Evolutionary conservation across 192 early-diverging fungal genomes (phyloP).

Genomic region (Coemansia sp.): DNA sequence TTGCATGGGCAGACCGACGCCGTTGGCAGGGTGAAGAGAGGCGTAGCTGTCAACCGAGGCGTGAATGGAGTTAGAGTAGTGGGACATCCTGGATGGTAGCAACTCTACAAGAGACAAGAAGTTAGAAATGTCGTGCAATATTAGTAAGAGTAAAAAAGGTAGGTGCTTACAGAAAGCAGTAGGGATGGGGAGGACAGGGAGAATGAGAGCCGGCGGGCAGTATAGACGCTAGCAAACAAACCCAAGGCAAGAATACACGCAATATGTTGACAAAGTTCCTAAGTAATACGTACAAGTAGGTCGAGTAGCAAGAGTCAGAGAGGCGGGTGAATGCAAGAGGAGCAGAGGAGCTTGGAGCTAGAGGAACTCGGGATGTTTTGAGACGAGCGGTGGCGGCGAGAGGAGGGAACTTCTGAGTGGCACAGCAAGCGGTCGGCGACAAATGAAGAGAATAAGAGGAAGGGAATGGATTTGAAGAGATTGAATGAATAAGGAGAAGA

Average conservation of each 20-base stretch:
- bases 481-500: not conserved
- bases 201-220: not conserved
- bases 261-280: not conserved
- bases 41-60: slow-evolving; percentile 17
- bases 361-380: slow-evolving; percentile 4
- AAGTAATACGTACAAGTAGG: slow-evolving; percentile 15
- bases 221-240: slow-evolving; percentile 12
- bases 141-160: not conserved
- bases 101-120: slow-evolving; percentile 1
- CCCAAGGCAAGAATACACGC: slow-evolving; percentile 2
- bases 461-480: not conserved
- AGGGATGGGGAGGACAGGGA: not conserved
- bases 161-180: not conserved
- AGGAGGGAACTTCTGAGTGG: not conserved
- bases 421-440: slow-evolving; percentile 12
- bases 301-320: not conserved
- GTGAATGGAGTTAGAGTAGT: slow-evolving; percentile 24
- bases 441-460: slow-evolving; percentile 5
- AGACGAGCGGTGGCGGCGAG: slow-evolving; percentile 6
- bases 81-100: slow-evolving; percentile 28
- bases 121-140: not conserved
- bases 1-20: slow-evolving; percentile 11
- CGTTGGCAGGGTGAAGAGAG: slow-evolving; percentile 12
- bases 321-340: slow-evolving; percentile 14
- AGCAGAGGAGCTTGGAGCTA: not conserved